phyloP scores from a whole-genome alignment of 176 grass and related monocot species.

The Ampelocalamus luodianensis region DNA sequence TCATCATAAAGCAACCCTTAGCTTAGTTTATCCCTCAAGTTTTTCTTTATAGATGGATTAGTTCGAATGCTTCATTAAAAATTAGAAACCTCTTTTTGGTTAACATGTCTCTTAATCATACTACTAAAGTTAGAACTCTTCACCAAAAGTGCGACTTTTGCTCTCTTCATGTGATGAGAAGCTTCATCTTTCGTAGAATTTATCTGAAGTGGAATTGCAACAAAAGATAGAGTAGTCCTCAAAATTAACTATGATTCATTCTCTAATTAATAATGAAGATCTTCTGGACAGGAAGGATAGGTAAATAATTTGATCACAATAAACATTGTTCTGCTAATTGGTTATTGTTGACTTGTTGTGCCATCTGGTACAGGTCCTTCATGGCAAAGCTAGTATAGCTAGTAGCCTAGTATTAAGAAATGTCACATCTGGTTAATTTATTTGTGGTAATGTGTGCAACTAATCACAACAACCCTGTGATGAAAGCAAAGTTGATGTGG shows the following conservation, averaged over 20 bases:
- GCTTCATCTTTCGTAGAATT: background rate
- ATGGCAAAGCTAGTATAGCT: conserved; percentile 4
- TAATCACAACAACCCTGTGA: conserved; percentile 35
- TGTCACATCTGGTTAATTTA: conserved; percentile 43
- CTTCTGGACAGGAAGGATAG: background rate
- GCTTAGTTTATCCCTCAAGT: background rate
- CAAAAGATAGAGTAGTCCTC: background rate
- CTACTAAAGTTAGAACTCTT: background rate
- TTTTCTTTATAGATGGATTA: conserved; percentile 19
- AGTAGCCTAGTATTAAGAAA: conserved; percentile 13
- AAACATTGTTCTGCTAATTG: background rate
- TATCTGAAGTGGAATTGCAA: background rate
- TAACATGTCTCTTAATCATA: conserved; percentile 3
- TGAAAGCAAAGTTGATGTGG: conserved; percentile 32
- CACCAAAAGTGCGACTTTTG: background rate
- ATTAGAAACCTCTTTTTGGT: background rate
- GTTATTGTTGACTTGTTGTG: background rate
- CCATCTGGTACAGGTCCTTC: conserved; percentile 12
- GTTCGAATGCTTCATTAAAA: background rate
- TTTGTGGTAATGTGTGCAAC: conserved; percentile 37
- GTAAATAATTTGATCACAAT: background rate
- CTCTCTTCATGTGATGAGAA: background rate
- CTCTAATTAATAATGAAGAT: background rate
- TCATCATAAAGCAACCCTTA: background rate
- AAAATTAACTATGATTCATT: background rate